Percentiles rank a stretch among this genome's conserved stretches.
phyloP scores from a whole-genome alignment of 495 filamentous ascomycete genomes.

The Aspergillus wentii region DNA sequence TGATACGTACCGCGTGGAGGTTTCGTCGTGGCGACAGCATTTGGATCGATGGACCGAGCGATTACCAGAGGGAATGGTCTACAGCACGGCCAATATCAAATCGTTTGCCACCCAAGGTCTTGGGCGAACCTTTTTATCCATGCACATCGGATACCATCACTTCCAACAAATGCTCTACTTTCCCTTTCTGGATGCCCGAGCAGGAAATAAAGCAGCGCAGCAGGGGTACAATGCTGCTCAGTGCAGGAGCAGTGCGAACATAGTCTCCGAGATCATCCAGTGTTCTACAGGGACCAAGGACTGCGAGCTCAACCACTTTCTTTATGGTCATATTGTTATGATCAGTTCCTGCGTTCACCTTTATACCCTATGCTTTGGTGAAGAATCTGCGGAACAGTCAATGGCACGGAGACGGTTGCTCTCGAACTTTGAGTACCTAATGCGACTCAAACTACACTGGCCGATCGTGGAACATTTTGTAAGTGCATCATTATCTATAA shows the following conservation, averaged over 20 bases:
- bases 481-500: background rate
- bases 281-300: constrained; percentile 9
- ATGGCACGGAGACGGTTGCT: constrained; percentile 13
- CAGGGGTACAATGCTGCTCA: constrained; percentile 2
- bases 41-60: constrained; percentile 12
- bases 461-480: constrained; percentile 16
- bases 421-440: constrained; percentile 19
- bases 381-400: constrained; percentile 7
- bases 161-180: constrained; percentile 23
- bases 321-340: constrained; percentile 20
- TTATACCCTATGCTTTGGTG: constrained; percentile 16
- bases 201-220: background rate
- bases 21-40: constrained; percentile 2
- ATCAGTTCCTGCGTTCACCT: constrained; percentile 24
- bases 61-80: constrained; percentile 9
- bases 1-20: constrained; percentile 11
- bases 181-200: constrained; percentile 14
- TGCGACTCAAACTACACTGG: constrained; percentile 17
- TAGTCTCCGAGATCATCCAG: constrained; percentile 11
- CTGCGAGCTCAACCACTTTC: constrained; percentile 17
- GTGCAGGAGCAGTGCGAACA: constrained; percentile 15
- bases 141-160: constrained; percentile 22
- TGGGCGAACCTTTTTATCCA: constrained; percentile 16
- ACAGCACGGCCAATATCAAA: constrained; percentile 11
- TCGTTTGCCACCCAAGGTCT: constrained; percentile 8